phyloP scores from a whole-genome alignment of 148 eudicot genomes.

The Spergularia marina region DNA sequence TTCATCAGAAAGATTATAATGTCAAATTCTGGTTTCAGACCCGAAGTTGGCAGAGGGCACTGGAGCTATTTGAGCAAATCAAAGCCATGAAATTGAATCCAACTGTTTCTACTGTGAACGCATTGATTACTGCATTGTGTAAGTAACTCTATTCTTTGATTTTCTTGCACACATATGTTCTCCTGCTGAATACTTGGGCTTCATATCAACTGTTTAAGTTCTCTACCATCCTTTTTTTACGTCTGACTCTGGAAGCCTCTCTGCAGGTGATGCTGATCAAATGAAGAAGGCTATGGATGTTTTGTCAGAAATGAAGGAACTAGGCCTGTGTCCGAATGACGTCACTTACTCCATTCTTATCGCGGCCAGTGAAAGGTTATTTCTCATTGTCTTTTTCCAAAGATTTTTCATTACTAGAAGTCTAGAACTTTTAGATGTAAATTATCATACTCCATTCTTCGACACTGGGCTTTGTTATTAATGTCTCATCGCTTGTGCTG shows the following conservation, averaged over 20 bases:
- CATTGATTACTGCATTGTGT: conserved; percentile 87
- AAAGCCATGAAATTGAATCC: conserved; percentile 64
- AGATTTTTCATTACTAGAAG: background rate
- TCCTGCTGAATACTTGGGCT: background rate
- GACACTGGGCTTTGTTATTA: background rate
- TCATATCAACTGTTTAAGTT: conserved; percentile 6
- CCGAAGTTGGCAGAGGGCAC: conserved; percentile 76
- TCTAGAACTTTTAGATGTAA: background rate
- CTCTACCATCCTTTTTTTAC: background rate
- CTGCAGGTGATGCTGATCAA: conserved; percentile 75
- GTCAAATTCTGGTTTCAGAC: conserved; percentile 50
- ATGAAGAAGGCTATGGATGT: conserved; percentile 69
- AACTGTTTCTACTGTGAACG: conserved; percentile 84
- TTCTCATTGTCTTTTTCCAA: conserved; percentile 15
- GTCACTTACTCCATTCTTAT: conserved; percentile 85
- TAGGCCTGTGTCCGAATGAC: conserved; percentile 65
- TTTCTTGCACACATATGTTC: background rate
- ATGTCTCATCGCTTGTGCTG: background rate
- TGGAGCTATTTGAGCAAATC: conserved; percentile 74
- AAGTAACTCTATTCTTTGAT: conserved; percentile 35
- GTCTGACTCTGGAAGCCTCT: conserved; percentile 11
- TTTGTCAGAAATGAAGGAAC: conserved; percentile 64
- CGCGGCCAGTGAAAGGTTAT: conserved; percentile 90
- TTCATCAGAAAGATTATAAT: conserved; percentile 21
- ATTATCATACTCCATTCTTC: background rate